Base-by-base conservation (phyloP, 1,139 yeast genomes). In the Lodderomyces elongisporus region DNA sequence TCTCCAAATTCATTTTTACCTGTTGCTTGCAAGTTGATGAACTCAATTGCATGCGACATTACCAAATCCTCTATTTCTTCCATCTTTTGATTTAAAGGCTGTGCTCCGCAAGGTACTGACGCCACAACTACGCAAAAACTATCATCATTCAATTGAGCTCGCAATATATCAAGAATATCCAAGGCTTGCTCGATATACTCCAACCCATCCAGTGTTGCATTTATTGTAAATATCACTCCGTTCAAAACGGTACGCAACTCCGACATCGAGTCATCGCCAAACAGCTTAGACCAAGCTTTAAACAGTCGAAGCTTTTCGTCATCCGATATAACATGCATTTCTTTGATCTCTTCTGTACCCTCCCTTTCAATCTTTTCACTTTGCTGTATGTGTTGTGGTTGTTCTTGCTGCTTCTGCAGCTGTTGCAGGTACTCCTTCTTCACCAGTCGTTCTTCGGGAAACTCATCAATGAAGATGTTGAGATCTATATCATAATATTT, bases 391-490 rank as follows among this genome's bases (percentile, higher is more conserved):
- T n/a, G n/a, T n/a, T n/a, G n/a, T n/a, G n/a, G n/a, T n/a, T n/a
- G n/a, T n/a, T n/a, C n/a, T n/a, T n/a, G n/a, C n/a, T n/a, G n/a
- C n/a, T n/a, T n/a, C n/a, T n/a, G n/a, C n/a, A n/a, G n/a, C n/a
- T n/a, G n/a, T n/a, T n/a, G n/a, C n/a, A n/a, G n/a, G 9, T 23
- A 31, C 14, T 7, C 6, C 12, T 13, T 24, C 12, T n/a, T n/a
- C 7, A 7, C 7, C 7, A 10, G 9, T 28, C 57, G 35, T 8
- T 38, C 27, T 13, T 57, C 60, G 0, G 68, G 66, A 35, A 45
- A 65, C 42, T 67, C 74, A 36, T 68, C 74, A 1, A 68, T 48
- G 32, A 68, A 44, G 10, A 67, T 38, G 31, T 54, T 63, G 28
- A 66, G 41, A 3, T 13, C 3, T 10, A 30, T 5, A 13, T 55